phyloP scores from a whole-genome alignment of 2,329 filamentous ascomycete species.

The Ampelomyces quisqualis region DNA sequence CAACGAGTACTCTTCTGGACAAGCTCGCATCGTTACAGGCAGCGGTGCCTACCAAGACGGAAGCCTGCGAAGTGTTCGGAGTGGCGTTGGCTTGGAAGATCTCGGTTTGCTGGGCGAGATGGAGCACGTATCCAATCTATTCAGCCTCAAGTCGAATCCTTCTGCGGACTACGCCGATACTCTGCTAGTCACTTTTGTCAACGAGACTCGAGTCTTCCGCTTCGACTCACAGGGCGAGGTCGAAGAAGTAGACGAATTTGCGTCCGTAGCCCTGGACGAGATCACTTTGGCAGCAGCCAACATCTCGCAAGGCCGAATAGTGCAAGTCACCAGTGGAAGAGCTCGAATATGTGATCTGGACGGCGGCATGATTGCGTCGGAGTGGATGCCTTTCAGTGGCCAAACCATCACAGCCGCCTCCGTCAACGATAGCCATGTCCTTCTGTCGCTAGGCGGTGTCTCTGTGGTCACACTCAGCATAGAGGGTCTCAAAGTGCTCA shows the following conservation, averaged over 20 bases:
- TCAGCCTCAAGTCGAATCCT: constrained; percentile 61
- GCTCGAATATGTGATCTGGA: constrained; percentile 65
- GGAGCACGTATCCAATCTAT: constrained; percentile 70
- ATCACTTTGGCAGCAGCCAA: constrained; percentile 72
- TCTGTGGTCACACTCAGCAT: constrained; percentile 69
- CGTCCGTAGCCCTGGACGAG: constrained; percentile 67
- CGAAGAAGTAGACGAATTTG: constrained; percentile 79
- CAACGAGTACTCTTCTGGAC: constrained; percentile 91
- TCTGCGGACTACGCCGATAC: constrained; percentile 61
- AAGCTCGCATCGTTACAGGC: constrained; percentile 88
- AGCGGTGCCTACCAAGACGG: constrained; percentile 90
- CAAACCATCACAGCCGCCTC: constrained; percentile 74
- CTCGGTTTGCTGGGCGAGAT: constrained; percentile 80
- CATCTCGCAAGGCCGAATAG: constrained; percentile 61
- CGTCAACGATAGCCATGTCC: constrained; percentile 66
- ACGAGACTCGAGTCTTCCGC: constrained; percentile 78
- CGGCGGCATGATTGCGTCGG: constrained; percentile 52
- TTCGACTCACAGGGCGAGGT: constrained; percentile 76
- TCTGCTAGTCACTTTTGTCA: constrained; percentile 76
- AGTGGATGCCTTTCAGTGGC: constrained; percentile 57
- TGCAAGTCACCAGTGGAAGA: constrained; percentile 72
- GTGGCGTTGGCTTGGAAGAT: constrained; percentile 89
- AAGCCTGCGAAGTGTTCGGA: constrained; percentile 83
- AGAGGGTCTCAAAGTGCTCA: constrained; percentile 57
- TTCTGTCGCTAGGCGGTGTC: constrained; percentile 77